Base-by-base conservation (phyloP, 1,284 basidiomycete species). In the Pholiota adiposa region DNA sequence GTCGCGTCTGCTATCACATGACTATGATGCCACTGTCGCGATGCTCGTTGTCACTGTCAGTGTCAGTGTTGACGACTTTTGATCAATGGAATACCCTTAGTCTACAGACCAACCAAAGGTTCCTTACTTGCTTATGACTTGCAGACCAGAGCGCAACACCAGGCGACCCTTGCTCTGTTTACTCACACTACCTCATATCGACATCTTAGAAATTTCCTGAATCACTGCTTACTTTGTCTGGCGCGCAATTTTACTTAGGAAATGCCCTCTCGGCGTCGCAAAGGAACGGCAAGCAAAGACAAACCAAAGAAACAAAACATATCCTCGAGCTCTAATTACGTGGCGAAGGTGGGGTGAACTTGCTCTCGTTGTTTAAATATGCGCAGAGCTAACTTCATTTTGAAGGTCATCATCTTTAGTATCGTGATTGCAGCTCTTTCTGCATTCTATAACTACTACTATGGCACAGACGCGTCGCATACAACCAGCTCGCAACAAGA, bases 391-490 rank as follows among this genome's bases (percentile, higher is more conserved):
- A 11, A 43, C 12, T 14, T 25, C 11, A 2, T 7, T 18, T 27
- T n/a, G 18, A 25, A 62, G 61, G 6, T 50, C 18, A 33, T 56
- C 6, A 40, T 38, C 12, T 53, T 50, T 14, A 38, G 54, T 19
- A 18, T 62, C 4, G 36, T 53, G 7, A 12, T 59, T 29, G 61
- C 43, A 16, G 48, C 40, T 18, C 40, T 31, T n/a, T 56, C 57
- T 18, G 16, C 38, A 23, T 29, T 46, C 6, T 59, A 56, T 55
- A 48, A 51, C n/a, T 61, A 57, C 43, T 21, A 33, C 8, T 43
- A 53, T 27, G 9, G n/a, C 25, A 19, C 46, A 14, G 27, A n/a
- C n/a, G 18, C 34, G 23, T 12, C 29, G 11, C 4, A 19, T 19
- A 21, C 7, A 9, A 31, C 29, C 5, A 18, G 12, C 36, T 38